phyloP scores from a whole-genome alignment of 495 filamentous ascomycete genomes.

The Aspergillus asperescens region DNA sequence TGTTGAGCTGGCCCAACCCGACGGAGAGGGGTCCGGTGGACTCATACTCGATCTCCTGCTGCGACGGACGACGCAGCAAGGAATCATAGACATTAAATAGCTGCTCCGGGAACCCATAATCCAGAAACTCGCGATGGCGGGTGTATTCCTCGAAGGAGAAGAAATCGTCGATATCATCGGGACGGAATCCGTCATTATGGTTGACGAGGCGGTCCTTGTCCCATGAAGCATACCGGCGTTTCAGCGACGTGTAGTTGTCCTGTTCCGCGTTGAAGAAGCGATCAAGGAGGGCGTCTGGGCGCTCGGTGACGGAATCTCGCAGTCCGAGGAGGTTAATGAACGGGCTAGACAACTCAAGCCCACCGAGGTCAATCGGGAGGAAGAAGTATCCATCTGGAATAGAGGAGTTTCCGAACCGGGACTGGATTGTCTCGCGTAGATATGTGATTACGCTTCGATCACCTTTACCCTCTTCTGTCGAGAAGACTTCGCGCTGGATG shows the following conservation, averaged over 20 bases:
- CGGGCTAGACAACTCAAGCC: conserved; percentile 14
- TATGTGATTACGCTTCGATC: conserved; percentile 11
- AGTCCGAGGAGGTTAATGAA: conserved; percentile 12
- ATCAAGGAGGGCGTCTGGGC: conserved; percentile 5
- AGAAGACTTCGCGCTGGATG: conserved; percentile 12
- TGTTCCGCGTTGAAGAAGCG: conserved; percentile 6
- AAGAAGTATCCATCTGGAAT: conserved; percentile 18
- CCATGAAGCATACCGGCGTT: neutral
- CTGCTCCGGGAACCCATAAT: conserved; percentile 5
- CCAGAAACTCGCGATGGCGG: conserved; percentile 3
- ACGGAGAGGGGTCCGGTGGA: neutral
- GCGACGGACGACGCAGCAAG: conserved; percentile 5
- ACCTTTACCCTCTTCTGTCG: neutral
- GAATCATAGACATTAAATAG: conserved; percentile 3
- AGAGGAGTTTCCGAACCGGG: neutral
- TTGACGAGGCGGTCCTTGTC: neutral
- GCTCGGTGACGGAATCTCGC: neutral
- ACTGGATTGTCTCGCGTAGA: conserved; percentile 8
- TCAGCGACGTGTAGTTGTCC: neutral
- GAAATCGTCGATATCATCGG: conserved; percentile 1
- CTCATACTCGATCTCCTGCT: conserved; percentile 6
- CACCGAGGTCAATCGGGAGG: conserved; percentile 15
- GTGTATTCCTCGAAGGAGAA: conserved; percentile 14
- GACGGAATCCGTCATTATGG: neutral
- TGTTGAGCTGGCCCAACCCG: neutral